Conservation (phyloP, 176 grass and related monocot species). For the Puya raimondii region DNA sequence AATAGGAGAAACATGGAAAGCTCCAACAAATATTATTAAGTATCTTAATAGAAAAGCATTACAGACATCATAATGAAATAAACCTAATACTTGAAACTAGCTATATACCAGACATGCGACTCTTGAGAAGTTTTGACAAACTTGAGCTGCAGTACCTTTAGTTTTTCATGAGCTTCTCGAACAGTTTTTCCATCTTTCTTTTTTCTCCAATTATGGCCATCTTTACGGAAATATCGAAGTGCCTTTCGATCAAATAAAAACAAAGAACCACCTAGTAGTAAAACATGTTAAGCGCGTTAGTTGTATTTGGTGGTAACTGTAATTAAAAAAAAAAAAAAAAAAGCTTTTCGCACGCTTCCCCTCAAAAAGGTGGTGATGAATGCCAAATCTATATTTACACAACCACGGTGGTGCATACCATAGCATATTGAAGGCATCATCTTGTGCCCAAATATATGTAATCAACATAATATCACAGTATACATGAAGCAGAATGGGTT, state of each 20-base stretch:
- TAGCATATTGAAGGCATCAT: too few species aligned
- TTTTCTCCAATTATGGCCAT: constrained; percentile 96
- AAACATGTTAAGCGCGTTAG: not conserved
- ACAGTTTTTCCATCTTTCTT: constrained; percentile 89
- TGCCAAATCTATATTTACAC: too few species aligned
- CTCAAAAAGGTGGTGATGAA: too few species aligned
- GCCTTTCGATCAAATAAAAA: constrained; percentile 98
- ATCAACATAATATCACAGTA: too few species aligned
- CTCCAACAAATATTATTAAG: not conserved
- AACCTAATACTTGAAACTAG: not conserved
- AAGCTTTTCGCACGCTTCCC: not conserved
- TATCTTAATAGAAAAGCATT: not conserved
- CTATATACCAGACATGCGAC: not conserved
- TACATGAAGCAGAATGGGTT: too few species aligned
- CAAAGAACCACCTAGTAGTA: constrained; percentile 69
- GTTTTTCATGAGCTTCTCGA: constrained; percentile 94
- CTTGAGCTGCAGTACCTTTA: constrained; percentile 47
- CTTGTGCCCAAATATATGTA: too few species aligned
- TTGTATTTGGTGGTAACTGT: not conserved
- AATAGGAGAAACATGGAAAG: not conserved
- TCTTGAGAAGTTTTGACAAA: not conserved
- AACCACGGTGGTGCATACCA: too few species aligned
- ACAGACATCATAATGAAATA: not conserved
- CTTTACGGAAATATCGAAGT: constrained; percentile 90
- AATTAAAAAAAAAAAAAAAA: not conserved